Base-by-base conservation (phyloP, 1,284 basidiomycete genomes). In the Heliocybe sulcata region DNA sequence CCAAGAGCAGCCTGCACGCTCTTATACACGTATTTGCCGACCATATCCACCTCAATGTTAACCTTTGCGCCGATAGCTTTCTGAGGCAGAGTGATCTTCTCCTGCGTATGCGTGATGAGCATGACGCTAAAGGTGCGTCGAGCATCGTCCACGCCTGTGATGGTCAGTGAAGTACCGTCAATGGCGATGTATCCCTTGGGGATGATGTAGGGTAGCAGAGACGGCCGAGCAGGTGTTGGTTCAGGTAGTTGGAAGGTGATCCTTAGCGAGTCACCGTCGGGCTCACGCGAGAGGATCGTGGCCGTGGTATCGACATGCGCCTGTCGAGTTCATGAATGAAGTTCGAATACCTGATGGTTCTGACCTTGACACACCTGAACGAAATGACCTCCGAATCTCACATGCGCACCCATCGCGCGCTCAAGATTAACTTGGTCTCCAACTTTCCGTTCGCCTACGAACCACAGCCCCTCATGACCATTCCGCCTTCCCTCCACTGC, bases 171-270 rank as follows among this genome's bases (percentile, higher is more conserved):
- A 1, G 95, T 85, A 20, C 97, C 96, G 69, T 99, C 96, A 60
- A 99, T 84, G 10, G 95, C 87, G 55, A 99, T 80, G 69, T 95
- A 99, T 52, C 96, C 96, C 70, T 99, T 99, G n/a, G 90, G 85
- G 58, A 99, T 91, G 60, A 99, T 76, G 68, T 93, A 97, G 0
- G 82, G 85, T 54, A 94, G 74, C 29, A 92, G 76, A 3, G 81
- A 87, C 31, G 82, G 85, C 50, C 81, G 77, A 11, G 74, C 71
- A n/a, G 72, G 68, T 2, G 82, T 85, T 22, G 81, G 72, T 58
- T 84, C 75, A 2, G 85, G 76, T 52, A 98, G 79, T 65, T 84
- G 79, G 74, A 95, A 98, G 54, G 77, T 81, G 63, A 92, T 75
- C 31, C 91, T 86, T 60, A 97, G 68, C 10, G 94, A 97, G 64